These are phyloP conservation scores for Trichosporon sp. DNA, from an alignment of 1,284 basidiomycete genomes.

Conservation along the genomic window DNA sequence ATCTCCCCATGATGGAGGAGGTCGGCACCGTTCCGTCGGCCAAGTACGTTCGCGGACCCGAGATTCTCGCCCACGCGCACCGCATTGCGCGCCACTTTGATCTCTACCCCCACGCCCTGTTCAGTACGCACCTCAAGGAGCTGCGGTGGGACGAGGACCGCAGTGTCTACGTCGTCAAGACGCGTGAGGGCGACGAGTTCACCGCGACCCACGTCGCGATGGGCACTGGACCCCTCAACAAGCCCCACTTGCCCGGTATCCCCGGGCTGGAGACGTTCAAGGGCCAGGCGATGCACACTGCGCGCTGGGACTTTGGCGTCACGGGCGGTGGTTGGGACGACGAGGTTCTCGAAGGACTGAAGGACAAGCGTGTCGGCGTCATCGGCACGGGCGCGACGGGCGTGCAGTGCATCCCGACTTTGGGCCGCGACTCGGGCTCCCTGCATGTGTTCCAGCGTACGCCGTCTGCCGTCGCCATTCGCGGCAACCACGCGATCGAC, in stretches of 20 bases:
- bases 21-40: slow-evolving; percentile 21
- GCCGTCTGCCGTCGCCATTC: slow-evolving; percentile 24
- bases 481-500: slow-evolving; percentile 31
- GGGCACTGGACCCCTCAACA: slow-evolving; percentile 28
- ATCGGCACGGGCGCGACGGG: slow-evolving; percentile 27
- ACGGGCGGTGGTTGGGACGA: slow-evolving; percentile 29
- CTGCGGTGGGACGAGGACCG: slow-evolving; percentile 27
- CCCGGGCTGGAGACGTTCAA: slow-evolving; percentile 28
- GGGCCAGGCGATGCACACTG: slow-evolving; percentile 28
- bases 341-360: slow-evolving; percentile 22
- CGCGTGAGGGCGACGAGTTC: slow-evolving; percentile 28
- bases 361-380: slow-evolving; percentile 26
- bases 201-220: slow-evolving; percentile 28
- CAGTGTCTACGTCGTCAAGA: slow-evolving; percentile 23
- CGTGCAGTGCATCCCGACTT: slow-evolving; percentile 26
- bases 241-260: slow-evolving; percentile 26
- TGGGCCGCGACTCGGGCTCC: slow-evolving; percentile 21
- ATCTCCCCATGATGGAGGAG: slow-evolving; percentile 31
- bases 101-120: slow-evolving; percentile 29
- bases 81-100: slow-evolving; percentile 25
- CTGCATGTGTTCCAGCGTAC: slow-evolving; percentile 34
- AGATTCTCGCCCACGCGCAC: slow-evolving; percentile 30
- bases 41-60: slow-evolving; percentile 29
- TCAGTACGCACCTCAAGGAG: slow-evolving; percentile 27
- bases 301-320: slow-evolving; percentile 28